Conservation (phyloP, 140 eudicot genomes). For the Senecio squalidus region DNA sequence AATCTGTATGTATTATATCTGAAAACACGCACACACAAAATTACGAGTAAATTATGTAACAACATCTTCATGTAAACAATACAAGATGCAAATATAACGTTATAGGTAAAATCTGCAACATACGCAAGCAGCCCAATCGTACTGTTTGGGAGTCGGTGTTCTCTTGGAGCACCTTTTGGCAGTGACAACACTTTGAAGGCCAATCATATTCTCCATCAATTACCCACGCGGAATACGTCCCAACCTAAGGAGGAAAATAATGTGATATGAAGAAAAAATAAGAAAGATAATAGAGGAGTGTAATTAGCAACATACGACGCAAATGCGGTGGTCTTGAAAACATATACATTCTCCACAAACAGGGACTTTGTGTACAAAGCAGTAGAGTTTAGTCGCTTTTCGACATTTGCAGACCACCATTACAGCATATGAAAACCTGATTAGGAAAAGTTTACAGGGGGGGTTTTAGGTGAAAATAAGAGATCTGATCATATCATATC, state of each 20-base stretch:
- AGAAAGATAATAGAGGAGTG: background rate
- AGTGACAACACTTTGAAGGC: slow-evolving; percentile 87
- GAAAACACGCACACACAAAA: slow-evolving; percentile 7
- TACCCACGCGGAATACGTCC: slow-evolving; percentile 96
- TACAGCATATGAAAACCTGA: too few relatives aligned
- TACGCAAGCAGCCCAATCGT: slow-evolving; percentile 95
- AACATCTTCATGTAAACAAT: background rate
- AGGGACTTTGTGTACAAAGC: slow-evolving; percentile 96
- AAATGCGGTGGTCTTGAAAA: slow-evolving; percentile 80
- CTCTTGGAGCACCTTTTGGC: slow-evolving; percentile 59
- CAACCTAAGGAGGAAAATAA: slow-evolving; percentile 38
- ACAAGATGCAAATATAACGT: background rate
- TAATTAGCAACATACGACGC: slow-evolving; percentile 51
- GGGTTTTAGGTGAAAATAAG: too few relatives aligned
- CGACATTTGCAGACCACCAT: too few relatives aligned
- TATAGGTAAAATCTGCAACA: slow-evolving; percentile 34
- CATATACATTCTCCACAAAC: slow-evolving; percentile 99
- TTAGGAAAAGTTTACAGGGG: too few relatives aligned
- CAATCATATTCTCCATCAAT: slow-evolving; percentile 97
- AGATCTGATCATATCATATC: too few relatives aligned
- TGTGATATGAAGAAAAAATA: background rate
- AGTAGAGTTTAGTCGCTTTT: slow-evolving; percentile 94
- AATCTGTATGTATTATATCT: slow-evolving; percentile 81
- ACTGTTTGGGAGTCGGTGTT: slow-evolving; percentile 57
- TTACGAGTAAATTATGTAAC: background rate